phyloP scores from a whole-genome alignment of 176 grass and related monocot species.

The Juncus inflexus region DNA sequence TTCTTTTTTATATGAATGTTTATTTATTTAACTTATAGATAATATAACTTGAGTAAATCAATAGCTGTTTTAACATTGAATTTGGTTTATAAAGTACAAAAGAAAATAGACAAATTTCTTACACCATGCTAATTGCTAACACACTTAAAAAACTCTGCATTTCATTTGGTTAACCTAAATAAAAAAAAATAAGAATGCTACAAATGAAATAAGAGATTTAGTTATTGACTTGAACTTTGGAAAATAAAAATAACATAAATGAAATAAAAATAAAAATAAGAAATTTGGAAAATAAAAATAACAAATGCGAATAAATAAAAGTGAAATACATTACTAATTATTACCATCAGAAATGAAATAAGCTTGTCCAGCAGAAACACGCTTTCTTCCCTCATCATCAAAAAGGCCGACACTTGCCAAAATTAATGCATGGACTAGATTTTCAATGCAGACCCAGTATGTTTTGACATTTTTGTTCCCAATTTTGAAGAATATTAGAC shows the following conservation, averaged over 20 bases:
- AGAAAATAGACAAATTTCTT: too few relatives aligned
- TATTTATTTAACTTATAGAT: too few relatives aligned
- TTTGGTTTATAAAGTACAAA: too few relatives aligned
- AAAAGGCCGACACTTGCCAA: constrained; percentile 75
- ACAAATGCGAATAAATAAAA: not conserved
- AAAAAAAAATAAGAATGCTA: too few relatives aligned
- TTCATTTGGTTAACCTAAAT: too few relatives aligned
- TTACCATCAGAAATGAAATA: constrained; percentile 99
- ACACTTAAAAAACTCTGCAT: too few relatives aligned
- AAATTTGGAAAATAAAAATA: constrained; percentile 30
- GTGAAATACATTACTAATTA: constrained; percentile 7
- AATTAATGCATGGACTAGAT: constrained; percentile 92
- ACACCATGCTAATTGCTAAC: too few relatives aligned
- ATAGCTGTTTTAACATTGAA: too few relatives aligned
- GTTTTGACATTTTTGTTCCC: constrained; percentile 67
- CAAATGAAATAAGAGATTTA: not conserved
- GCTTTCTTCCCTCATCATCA: constrained; percentile 64
- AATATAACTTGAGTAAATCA: too few relatives aligned
- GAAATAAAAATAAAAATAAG: constrained; percentile 80
- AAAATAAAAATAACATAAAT: constrained; percentile 37
- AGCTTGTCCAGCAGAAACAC: constrained; percentile 69
- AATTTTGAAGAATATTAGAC: constrained; percentile 67
- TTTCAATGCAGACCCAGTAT: constrained; percentile 90
- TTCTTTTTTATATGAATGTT: too few relatives aligned
- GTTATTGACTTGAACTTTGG: not conserved